These are phyloP conservation scores for Aspergillus pseudotamarii DNA, from an alignment of 2,329 filamentous ascomycete species.

Conservation along the genomic window DNA sequence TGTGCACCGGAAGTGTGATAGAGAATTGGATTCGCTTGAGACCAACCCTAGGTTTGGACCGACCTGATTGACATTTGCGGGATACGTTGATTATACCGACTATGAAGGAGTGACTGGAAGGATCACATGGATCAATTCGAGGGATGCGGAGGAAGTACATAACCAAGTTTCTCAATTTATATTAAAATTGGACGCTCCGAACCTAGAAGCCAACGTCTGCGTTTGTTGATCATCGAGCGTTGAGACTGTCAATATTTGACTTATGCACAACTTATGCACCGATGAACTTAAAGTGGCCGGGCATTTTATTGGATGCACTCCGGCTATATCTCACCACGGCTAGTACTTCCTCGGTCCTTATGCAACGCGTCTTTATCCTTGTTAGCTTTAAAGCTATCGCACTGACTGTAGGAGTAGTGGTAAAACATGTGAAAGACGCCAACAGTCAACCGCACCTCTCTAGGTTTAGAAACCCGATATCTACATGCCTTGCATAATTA, in stretches of 20 bases:
- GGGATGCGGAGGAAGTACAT: not conserved
- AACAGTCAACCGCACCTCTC: too few species aligned
- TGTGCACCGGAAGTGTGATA: not conserved
- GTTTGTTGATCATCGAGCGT: not conserved
- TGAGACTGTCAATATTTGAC: not conserved
- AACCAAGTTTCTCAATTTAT: not conserved
- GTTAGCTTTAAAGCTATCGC: too few species aligned
- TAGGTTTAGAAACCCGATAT: too few species aligned
- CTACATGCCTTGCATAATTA: too few species aligned
- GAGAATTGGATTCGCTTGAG: not conserved
- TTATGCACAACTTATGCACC: not conserved
- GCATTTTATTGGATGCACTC: not conserved
- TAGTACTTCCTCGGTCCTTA: not conserved
- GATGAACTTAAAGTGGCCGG: not conserved
- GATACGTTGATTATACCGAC: not conserved
- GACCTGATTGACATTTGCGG: not conserved
- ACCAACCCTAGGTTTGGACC: not conserved
- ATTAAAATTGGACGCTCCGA: not conserved
- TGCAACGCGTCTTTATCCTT: not conserved
- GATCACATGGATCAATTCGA: not conserved
- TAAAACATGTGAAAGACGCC: too few species aligned
- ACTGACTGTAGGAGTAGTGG: too few species aligned
- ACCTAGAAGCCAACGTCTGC: not conserved
- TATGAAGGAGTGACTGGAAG: not conserved
- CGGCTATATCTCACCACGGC: not conserved